A percentile compares a stretch with the other conserved stretches of the same genome.
phyloP scores from a whole-genome alignment of 306 rosid species.

The Fragaria vesca region DNA sequence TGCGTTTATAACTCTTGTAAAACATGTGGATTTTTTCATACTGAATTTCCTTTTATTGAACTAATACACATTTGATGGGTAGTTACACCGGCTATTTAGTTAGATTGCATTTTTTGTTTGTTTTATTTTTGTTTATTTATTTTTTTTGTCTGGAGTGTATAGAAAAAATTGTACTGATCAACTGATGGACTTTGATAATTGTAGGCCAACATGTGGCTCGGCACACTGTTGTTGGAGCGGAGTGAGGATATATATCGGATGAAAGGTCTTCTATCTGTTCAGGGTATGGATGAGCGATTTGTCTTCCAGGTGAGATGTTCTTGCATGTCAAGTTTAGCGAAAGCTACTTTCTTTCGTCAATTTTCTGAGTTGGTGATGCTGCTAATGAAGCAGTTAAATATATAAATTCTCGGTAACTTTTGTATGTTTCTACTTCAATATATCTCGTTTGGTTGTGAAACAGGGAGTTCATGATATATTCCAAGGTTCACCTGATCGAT shows the following conservation, averaged over 20 bases:
- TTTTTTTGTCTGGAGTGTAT: neutral
- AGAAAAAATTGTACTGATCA: conserved; percentile 7
- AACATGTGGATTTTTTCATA: neutral
- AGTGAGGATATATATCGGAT: conserved; percentile 93
- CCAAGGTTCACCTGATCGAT: conserved; percentile 95
- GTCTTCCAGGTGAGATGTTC: conserved; percentile 77
- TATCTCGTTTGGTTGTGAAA: conserved; percentile 10
- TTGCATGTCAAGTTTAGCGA: neutral
- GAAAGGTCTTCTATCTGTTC: conserved; percentile 89
- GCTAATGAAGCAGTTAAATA: neutral
- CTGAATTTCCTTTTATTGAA: conserved; percentile 1
- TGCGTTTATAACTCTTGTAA: neutral
- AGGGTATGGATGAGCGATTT: conserved; percentile 93
- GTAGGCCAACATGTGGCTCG: conserved; percentile 97
- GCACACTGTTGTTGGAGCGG: conserved; percentile 72
- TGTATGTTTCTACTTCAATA: too few species aligned
- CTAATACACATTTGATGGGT: conserved; percentile 16
- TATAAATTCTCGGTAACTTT: neutral
- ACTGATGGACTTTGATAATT: neutral
- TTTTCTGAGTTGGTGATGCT: neutral
- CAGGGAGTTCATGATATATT: conserved; percentile 99
- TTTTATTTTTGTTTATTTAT: too few species aligned
- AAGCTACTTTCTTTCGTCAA: neutral
- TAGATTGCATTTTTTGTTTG: neutral
- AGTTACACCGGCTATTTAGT: neutral